Evolutionary conservation across 495 filamentous ascomycete species (phyloP), one percentile per base, ranked within the genome.

Genomic region (Tuber brumale): DNA sequence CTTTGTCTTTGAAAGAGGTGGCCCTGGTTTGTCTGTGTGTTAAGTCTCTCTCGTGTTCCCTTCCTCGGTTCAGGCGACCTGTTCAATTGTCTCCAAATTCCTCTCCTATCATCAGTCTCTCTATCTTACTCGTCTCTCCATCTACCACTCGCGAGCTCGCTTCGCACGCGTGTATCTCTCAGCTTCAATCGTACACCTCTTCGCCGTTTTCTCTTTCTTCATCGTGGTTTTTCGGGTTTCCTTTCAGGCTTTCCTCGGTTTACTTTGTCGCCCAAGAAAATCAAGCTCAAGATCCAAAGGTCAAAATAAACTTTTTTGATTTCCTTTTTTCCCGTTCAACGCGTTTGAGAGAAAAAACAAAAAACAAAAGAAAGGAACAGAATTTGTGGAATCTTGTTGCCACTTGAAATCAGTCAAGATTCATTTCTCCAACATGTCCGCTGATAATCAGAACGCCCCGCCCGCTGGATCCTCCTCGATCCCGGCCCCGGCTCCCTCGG

Each of bases 401-500:
- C 57, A 66, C 57, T 79, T 75, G 51, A 72, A 72, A 74, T 73
- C 74, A 75, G 70, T 27, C 78, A 80, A 80, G 75, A 79, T 82
- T 80, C 75, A 80, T 81, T 81, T 82, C 48, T 72, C 57, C 74
- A 83, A 77, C 77, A 83, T 83, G 81, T 81, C 81, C 77, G 73
- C 81, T 75, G 81, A 82, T 81, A 80, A 81, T 74, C 80, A 81
- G 73, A 82, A 79, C 71, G 70, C 66, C 46, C 69, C 75, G 19
- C 69, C 73, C 37, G 42, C 51, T 31, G 74, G 76, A 18, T 66
- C 57, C 0, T 66, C 57, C 57, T 66, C 57, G 57, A 66, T 66
- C 21, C 72, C 69, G n/a, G 39, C 51, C 16, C 42, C 51, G n/a
- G 42, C 73, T 41, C 21, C 66, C 14, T 37, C 41, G 70, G 66